Evolutionary conservation across 352 stramenopile species (phyloP).

Genomic region (Pythium phragmitis): DNA sequence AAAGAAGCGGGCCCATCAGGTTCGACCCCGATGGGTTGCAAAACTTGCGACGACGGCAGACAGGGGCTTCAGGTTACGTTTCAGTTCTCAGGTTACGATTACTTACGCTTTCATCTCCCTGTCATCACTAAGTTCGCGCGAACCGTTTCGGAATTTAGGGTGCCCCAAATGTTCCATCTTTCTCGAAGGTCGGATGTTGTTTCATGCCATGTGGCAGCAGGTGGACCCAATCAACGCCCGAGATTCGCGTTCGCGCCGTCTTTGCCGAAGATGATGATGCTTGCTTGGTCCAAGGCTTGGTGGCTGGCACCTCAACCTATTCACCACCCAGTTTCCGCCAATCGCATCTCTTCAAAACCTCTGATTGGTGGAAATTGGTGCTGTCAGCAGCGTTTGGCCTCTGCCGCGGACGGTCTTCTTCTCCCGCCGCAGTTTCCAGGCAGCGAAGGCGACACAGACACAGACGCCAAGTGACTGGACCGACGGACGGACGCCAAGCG

Average conservation of each 20-base stretch:
- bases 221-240: neutral
- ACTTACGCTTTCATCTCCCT: too few species aligned
- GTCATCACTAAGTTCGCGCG: neutral
- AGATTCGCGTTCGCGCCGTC: conserved; percentile 15
- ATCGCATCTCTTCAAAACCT: neutral
- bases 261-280: neutral
- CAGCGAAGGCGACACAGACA: conserved; percentile 22
- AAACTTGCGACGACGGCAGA: neutral
- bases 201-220: conserved; percentile 4
- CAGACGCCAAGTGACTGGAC: conserved; percentile 8
- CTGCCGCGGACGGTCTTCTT: conserved; percentile 11
- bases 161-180: neutral
- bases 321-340: conserved; percentile 1
- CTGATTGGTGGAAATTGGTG: conserved; percentile 14
- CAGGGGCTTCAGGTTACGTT: neutral
- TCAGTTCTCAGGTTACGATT: neutral
- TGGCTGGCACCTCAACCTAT: neutral
- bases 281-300: too few species aligned
- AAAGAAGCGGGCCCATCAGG: neutral
- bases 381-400: neutral
- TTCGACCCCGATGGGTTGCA: neutral
- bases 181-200: conserved; percentile 1
- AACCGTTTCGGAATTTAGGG: neutral
- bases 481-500: too few species aligned
- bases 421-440: conserved; percentile 11